phyloP scores from a whole-genome alignment of 768 basidiomycete genomes.

The Strobilomyces confusus region DNA sequence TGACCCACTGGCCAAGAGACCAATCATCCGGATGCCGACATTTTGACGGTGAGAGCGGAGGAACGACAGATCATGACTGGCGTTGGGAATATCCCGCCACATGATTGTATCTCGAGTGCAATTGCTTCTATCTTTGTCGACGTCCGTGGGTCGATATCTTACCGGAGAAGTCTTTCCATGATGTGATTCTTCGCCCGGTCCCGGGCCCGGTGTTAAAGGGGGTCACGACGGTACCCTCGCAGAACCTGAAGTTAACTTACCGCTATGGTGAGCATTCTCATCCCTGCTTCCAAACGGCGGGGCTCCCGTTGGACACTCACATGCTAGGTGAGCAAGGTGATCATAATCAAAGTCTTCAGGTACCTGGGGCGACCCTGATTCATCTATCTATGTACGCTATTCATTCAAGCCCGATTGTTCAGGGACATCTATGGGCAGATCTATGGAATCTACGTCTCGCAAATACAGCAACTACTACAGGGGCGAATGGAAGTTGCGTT shows the following conservation, averaged over 20 bases:
- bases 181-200: constrained; percentile 17
- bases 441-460: constrained; percentile 16
- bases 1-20: constrained; percentile 1
- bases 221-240: constrained; percentile 8
- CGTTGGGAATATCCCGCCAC: constrained; percentile 10
- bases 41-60: constrained; percentile 13
- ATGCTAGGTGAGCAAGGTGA: constrained; percentile 5
- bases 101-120: constrained; percentile 6
- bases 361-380: constrained; percentile 28
- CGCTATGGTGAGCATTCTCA: background rate
- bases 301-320: background rate
- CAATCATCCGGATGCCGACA: constrained; percentile 8
- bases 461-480: constrained; percentile 18
- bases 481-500: constrained; percentile 22
- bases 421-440: constrained; percentile 19
- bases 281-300: background rate
- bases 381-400: constrained; percentile 16
- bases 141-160: constrained; percentile 7
- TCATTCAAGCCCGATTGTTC: constrained; percentile 21
- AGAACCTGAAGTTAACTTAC: background rate
- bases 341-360: constrained; percentile 7
- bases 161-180: constrained; percentile 8
- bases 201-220: constrained; percentile 10
- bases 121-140: constrained; percentile 10
- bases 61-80: background rate